These are phyloP conservation scores for Penicillium sp. DNA, from an alignment of 2,329 filamentous ascomycete species.

Conservation along the genomic window DNA sequence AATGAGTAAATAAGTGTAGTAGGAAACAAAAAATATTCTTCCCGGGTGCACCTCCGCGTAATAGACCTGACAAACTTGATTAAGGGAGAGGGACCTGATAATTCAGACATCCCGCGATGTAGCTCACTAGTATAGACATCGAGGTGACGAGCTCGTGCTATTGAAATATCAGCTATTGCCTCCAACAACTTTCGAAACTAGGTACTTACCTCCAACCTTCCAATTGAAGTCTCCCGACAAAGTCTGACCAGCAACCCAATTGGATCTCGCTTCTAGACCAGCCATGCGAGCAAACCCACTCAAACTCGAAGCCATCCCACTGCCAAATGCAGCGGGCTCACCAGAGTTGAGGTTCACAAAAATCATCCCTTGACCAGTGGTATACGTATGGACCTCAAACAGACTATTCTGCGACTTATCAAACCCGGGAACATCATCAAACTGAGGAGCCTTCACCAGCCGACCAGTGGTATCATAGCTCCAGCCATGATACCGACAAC, in stretches of 20 bases:
- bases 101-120: conserved; percentile 1
- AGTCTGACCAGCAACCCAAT: conserved; percentile 29
- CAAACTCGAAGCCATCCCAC: conserved; percentile 1
- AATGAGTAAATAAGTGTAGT: conserved; percentile 23
- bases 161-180: background rate
- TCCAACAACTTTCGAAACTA: too few species aligned
- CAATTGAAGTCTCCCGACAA: conserved; percentile 34
- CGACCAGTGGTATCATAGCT: conserved; percentile 58
- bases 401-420: conserved; percentile 56
- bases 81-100: background rate
- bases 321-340: conserved; percentile 1
- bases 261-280: conserved; percentile 9
- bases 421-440: conserved; percentile 56
- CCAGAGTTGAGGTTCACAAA: conserved; percentile 29
- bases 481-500: conserved; percentile 64
- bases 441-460: conserved; percentile 60
- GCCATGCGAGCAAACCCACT: conserved; percentile 12
- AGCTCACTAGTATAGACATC: background rate
- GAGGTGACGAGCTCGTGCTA: conserved; percentile 7
- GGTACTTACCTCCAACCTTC: conserved; percentile 31
- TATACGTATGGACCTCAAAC: conserved; percentile 37
- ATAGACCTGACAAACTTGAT: conserved; percentile 5
- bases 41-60: background rate
- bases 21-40: conserved; percentile 21
- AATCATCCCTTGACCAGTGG: conserved; percentile 22